Base-by-base conservation (phyloP, 2,329 filamentous ascomycete species). In the Sarocladium kiliense region DNA sequence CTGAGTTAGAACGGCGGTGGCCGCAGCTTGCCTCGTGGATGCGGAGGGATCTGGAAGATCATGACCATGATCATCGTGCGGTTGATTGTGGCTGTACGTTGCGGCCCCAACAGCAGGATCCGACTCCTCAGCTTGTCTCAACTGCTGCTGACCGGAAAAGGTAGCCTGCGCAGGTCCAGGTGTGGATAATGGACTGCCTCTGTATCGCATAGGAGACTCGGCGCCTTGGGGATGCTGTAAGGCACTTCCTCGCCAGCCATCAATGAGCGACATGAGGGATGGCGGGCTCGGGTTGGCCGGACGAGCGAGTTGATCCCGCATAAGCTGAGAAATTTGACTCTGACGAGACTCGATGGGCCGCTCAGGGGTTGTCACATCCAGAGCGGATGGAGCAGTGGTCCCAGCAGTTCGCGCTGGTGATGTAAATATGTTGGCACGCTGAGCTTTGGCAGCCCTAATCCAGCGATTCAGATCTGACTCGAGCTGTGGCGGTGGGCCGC, bases 221-320 rank as follows among this genome's bases (percentile, higher is more conserved):
- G 12, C 3, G 3, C 27, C 9, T 3, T 18, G n/a, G 11, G 26
- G 21, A 10, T 51, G 47, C 16, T 9, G 27, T 6, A 36, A 21
- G 7, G 47, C 27, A 23, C 5, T 3, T 5, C 47, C 25, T 34
- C 47, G 26, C 47, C 47, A 51, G 47, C 27, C 47, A 23, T 51
- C 47, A 23, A 51, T 51, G 26, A 51, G 47, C 14, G 47, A 51
- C 47, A 51, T 51, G 26, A 51, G 27, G 7, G 47, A 51, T 19
- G 47, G 47, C 7, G 47, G 47, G 16, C 27, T 34, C 21, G 47
- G 47, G 21, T 51, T 34, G 25, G 47, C 47, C 3, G 47, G 47
- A 12, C 47, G 47, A 10, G 30, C 47, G 3, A 51, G 18, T 23
- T 51, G 47, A 21, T 51, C 47, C 3, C 47, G 27, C 18, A 51